Percentiles rank a stretch among this genome's conserved stretches.
Conservation (phyloP, 23 red algal genomes). For the Chondrus crispus region DNA sequence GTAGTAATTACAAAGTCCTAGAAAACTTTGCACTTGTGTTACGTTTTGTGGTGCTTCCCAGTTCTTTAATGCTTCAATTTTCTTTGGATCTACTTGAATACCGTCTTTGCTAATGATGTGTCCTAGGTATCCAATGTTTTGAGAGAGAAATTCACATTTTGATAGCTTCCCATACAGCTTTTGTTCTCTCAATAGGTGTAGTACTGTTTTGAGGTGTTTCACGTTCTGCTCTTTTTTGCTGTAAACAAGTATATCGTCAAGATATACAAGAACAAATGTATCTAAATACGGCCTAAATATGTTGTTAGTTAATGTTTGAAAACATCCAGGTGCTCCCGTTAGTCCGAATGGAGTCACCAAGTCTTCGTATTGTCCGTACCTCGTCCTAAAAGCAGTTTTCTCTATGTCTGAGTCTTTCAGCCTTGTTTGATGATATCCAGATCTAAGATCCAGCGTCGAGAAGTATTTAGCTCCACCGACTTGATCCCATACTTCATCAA, state of each 20-base stretch:
- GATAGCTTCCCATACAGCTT: conserved; percentile 11
- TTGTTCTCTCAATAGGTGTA: conserved; percentile 8
- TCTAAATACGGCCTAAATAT: conserved; percentile 38
- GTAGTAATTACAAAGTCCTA: conserved; percentile 20
- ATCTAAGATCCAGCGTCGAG: neutral
- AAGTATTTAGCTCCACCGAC: neutral
- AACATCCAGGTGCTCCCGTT: conserved; percentile 2
- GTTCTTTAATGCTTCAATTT: conserved; percentile 6
- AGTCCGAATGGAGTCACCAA: neutral
- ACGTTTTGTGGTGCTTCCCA: neutral
- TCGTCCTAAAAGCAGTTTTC: neutral
- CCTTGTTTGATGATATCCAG: neutral
- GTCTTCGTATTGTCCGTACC: neutral
- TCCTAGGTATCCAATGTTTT: neutral
- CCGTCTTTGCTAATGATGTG: neutral
- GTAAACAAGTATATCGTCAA: conserved; percentile 13
- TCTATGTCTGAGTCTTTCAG: neutral
- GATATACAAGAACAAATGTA: neutral
- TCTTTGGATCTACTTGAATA: neutral
- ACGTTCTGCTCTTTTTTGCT: neutral
- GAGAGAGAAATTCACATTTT: neutral
- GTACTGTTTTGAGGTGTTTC: neutral
- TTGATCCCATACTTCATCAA: conserved; percentile 19
- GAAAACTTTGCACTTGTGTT: neutral
- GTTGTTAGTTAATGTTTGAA: neutral